phyloP scores from a whole-genome alignment of 345 rosid genomes.

The Rhodamnia rubescens region DNA sequence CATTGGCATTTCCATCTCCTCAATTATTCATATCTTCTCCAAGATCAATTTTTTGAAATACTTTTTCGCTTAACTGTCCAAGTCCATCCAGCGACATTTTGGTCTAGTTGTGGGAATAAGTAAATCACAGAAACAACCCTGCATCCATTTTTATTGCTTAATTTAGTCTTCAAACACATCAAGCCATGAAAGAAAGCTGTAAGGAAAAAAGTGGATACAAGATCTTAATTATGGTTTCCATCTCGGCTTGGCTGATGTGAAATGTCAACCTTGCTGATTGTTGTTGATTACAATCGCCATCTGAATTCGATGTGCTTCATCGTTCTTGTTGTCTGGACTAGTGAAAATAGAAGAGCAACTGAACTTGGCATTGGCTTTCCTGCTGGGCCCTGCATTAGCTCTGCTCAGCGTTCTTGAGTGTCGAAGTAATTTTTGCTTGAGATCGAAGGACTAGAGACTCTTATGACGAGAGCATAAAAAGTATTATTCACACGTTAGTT shows the following conservation, averaged over 20 bases:
- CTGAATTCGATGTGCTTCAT: background rate
- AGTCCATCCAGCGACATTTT: background rate
- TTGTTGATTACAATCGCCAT: background rate
- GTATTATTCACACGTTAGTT: background rate
- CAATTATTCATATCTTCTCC: background rate
- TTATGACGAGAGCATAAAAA: background rate
- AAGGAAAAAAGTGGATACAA: background rate
- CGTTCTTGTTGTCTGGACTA: background rate
- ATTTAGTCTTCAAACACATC: background rate
- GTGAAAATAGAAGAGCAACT: background rate
- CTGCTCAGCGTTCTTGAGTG: background rate
- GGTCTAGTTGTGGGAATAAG: background rate
- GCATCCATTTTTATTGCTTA: background rate
- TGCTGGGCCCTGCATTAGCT: background rate
- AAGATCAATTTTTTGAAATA: background rate
- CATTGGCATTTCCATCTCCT: background rate
- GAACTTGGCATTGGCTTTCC: background rate
- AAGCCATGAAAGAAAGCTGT: background rate
- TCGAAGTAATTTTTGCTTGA: background rate
- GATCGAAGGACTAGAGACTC: background rate
- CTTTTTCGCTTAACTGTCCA: background rate
- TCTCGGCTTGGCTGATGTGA: background rate
- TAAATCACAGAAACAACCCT: background rate
- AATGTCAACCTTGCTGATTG: background rate
- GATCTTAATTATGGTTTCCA: background rate